These are phyloP conservation scores for Periconia sp. DNA, from an alignment of 2,329 filamentous ascomycete genomes.

Conservation along the genomic window DNA sequence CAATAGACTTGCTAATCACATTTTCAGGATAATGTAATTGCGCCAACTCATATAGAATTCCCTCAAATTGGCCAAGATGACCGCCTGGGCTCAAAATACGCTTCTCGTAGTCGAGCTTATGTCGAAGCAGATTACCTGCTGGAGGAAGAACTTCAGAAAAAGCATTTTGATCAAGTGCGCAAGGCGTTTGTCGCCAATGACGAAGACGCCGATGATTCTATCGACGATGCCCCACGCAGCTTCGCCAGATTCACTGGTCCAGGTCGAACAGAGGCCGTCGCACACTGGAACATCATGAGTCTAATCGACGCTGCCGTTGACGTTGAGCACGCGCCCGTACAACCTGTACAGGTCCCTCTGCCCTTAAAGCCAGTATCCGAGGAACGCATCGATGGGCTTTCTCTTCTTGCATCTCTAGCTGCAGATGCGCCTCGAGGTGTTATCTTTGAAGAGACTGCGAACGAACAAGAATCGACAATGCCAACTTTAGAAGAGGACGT, in stretches of 20 bases:
- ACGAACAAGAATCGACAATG: slow-evolving; percentile 7
- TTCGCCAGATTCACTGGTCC: slow-evolving; percentile 52
- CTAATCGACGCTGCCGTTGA: slow-evolving; percentile 41
- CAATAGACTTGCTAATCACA: not conserved
- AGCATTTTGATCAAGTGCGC: slow-evolving; percentile 27
- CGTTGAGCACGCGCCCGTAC: slow-evolving; percentile 42
- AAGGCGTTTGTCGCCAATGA: slow-evolving; percentile 32
- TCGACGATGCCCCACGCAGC: slow-evolving; percentile 30
- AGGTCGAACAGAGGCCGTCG: slow-evolving; percentile 48
- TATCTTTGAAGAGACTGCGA: slow-evolving; percentile 8
- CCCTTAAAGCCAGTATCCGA: slow-evolving; percentile 43
- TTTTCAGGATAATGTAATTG: slow-evolving; percentile 39
- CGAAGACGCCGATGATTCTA: slow-evolving; percentile 40
- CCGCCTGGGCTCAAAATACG: slow-evolving; percentile 41
- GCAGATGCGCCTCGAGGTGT: slow-evolving; percentile 26
- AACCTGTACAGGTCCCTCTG: slow-evolving; percentile 17
- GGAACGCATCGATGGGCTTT: slow-evolving; percentile 49
- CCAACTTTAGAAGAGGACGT: slow-evolving; percentile 13
- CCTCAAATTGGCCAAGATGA: slow-evolving; percentile 28
- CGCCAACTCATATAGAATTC: slow-evolving; percentile 38
- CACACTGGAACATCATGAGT: slow-evolving; percentile 43
- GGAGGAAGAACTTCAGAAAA: slow-evolving; percentile 33
- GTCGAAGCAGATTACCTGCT: slow-evolving; percentile 47
- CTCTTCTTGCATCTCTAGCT: slow-evolving; percentile 45
- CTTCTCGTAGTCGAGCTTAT: slow-evolving; percentile 49